phyloP scores from a whole-genome alignment of 2,329 filamentous ascomycete species.

The Colletotrichum acutatum region DNA sequence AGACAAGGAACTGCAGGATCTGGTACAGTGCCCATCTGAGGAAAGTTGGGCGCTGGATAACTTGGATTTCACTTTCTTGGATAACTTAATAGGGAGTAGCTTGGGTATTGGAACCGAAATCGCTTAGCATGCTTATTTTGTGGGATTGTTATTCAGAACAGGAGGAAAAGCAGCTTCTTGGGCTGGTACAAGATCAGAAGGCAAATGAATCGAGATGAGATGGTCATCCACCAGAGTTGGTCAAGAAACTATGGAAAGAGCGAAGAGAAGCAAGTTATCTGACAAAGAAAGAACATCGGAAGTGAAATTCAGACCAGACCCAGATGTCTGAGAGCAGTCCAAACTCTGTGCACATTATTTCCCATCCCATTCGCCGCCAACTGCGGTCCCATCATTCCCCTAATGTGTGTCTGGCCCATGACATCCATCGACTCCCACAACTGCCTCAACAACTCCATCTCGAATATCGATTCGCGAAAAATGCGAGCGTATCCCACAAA shows the following conservation, averaged over 20 bases:
- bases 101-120: not conserved
- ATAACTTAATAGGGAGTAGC: slow-evolving; percentile 6
- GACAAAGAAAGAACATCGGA: not conserved
- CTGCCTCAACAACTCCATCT: slow-evolving; percentile 23
- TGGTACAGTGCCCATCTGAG: not conserved
- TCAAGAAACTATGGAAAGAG: not conserved
- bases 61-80: slow-evolving; percentile 18
- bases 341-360: slow-evolving; percentile 23
- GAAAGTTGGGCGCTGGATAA: slow-evolving; percentile 17
- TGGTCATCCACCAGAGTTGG: not conserved
- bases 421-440: slow-evolving; percentile 33
- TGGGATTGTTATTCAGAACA: not conserved
- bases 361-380: slow-evolving; percentile 18
- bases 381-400: slow-evolving; percentile 23
- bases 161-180: not conserved
- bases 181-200: not conserved
- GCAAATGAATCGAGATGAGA: not conserved
- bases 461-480: slow-evolving; percentile 23
- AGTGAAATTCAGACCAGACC: slow-evolving; percentile 4
- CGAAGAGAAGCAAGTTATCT: not conserved
- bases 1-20: slow-evolving; percentile 38
- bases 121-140: too few species aligned
- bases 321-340: slow-evolving; percentile 31
- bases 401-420: slow-evolving; percentile 10
- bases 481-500: slow-evolving; percentile 31